These are phyloP conservation scores for Myrica gale DNA, from an alignment of 306 rosid genomes.

Conservation along the genomic window DNA sequence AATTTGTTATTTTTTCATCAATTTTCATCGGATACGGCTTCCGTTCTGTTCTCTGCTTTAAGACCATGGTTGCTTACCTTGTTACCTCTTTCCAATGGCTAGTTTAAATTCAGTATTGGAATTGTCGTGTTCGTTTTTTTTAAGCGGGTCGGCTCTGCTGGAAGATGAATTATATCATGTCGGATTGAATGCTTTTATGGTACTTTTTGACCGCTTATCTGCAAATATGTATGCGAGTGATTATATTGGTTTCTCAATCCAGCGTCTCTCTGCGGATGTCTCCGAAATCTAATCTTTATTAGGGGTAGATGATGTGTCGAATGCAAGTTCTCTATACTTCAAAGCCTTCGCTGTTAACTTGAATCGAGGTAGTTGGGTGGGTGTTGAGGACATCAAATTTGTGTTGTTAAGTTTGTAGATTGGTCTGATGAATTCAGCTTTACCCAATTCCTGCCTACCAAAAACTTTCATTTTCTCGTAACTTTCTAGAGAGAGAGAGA, in stretches of 20 bases:
- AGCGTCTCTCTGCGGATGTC: background rate
- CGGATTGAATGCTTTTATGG: background rate
- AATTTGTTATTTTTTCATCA: background rate
- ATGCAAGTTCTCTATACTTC: background rate
- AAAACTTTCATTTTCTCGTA: slow-evolving; percentile 6
- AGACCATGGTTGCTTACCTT: background rate
- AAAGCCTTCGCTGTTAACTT: background rate
- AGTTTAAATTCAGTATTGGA: background rate
- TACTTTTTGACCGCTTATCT: background rate
- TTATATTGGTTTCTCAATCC: background rate
- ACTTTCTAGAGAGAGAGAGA: background rate
- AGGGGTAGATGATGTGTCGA: background rate
- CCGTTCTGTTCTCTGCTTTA: background rate
- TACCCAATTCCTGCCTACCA: slow-evolving; percentile 23
- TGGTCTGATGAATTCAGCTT: slow-evolving; percentile 12
- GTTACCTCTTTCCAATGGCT: background rate
- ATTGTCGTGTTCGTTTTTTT: background rate
- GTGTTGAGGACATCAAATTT: slow-evolving; percentile 14
- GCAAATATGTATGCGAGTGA: background rate
- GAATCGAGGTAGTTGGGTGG: slow-evolving; percentile 19
- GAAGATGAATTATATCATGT: background rate
- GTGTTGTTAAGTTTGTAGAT: background rate
- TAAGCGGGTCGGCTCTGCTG: background rate
- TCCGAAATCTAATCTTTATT: background rate
- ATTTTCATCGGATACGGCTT: background rate